Evolutionary conservation across 1,284 basidiomycete genomes (phyloP).

Genomic region (Cryptococcus depauperatus): DNA sequence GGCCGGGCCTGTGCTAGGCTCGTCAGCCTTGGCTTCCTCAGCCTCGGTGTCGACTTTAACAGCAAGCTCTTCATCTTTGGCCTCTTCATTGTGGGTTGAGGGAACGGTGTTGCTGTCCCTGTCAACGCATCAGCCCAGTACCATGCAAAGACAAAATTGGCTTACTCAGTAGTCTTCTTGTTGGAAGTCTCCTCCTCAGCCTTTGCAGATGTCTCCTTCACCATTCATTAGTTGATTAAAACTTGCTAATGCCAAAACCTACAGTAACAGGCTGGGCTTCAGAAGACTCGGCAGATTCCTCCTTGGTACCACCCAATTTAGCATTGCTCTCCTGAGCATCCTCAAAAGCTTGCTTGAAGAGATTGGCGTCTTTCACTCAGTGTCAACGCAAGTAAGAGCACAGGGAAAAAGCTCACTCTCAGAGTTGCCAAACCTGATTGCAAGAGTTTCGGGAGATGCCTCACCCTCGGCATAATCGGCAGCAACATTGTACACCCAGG

Average conservation of each 20-base stretch:
- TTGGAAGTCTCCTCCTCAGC: neutral
- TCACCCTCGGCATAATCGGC: slow-evolving; percentile 91
- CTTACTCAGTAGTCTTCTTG: neutral
- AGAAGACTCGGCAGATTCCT: slow-evolving; percentile 8
- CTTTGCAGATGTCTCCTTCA: neutral
- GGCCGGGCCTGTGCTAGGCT: too few relatives aligned
- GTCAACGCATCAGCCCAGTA: neutral
- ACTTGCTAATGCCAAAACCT: too few relatives aligned
- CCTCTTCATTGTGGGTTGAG: neutral
- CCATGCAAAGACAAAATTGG: neutral
- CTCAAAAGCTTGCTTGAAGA: slow-evolving; percentile 84
- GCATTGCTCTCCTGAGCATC: slow-evolving; percentile 67
- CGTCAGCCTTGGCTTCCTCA: slow-evolving; percentile 1
- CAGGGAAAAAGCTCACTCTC: slow-evolving; percentile 62
- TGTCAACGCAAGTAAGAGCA: slow-evolving; percentile 8
- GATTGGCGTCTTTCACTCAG: slow-evolving; percentile 60
- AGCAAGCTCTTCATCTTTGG: neutral
- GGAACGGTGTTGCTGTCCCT: neutral
- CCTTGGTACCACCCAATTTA: slow-evolving; percentile 24
- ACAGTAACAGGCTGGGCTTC: slow-evolving; percentile 7
- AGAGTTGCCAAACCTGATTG: slow-evolving; percentile 94
- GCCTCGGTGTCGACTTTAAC: neutral
- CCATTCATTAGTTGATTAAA: too few relatives aligned
- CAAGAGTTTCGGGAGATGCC: slow-evolving; percentile 85
- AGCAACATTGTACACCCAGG: slow-evolving; percentile 97